Conservation (phyloP, 441 rosid species). For the Adansonia madagascariensis region DNA sequence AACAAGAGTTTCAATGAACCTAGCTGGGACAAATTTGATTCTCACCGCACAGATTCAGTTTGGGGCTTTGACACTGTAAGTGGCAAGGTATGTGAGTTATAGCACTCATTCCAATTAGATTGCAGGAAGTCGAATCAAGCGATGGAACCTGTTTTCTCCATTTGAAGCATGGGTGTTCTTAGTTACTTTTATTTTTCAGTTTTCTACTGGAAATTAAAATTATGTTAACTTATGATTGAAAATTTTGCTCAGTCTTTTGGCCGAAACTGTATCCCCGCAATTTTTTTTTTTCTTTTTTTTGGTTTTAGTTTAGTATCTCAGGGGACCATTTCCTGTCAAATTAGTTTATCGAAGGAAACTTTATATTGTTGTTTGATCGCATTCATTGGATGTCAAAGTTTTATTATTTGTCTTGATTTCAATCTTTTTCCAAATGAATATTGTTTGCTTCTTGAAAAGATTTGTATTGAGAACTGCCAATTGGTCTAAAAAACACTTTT, state of each 20-base stretch:
- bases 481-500: slow-evolving; percentile 22
- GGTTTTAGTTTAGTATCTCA: background rate
- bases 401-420: background rate
- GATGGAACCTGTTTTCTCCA: background rate
- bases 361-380: background rate
- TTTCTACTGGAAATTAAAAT: background rate
- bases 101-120: background rate
- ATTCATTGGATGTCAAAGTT: slow-evolving; percentile 5
- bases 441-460: slow-evolving; percentile 14
- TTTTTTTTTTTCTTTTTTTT: background rate
- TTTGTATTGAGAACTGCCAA: slow-evolving; percentile 13
- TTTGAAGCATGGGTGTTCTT: slow-evolving; percentile 1
- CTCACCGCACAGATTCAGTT: slow-evolving; percentile 69
- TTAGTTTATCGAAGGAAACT: background rate
- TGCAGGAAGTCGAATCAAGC: background rate
- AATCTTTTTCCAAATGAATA: background rate
- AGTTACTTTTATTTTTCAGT: background rate
- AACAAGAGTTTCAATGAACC: slow-evolving; percentile 64
- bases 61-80: slow-evolving; percentile 61
- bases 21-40: slow-evolving; percentile 64
- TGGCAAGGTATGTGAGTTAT: slow-evolving; percentile 54
- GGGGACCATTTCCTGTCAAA: background rate
- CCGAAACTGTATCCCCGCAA: background rate
- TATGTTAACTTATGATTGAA: background rate
- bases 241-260: slow-evolving; percentile 14